Evolutionary conservation across 371 early-diverging fungal genomes (phyloP).

Genomic region (Paraphysoderma sedebokerense): DNA sequence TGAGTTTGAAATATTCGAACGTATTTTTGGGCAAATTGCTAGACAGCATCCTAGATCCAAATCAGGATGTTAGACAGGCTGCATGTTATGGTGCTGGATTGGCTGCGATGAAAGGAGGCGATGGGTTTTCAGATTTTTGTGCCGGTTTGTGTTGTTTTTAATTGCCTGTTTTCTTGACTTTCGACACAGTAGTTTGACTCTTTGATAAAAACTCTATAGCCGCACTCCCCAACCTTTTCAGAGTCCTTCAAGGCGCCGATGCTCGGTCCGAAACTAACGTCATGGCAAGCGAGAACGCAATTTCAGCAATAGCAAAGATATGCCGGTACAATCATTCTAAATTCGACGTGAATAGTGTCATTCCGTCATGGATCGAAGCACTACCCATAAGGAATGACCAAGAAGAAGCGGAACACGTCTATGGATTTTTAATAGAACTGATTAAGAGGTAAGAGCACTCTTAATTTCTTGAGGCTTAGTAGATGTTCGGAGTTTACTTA

Average conservation of each 20-base stretch:
- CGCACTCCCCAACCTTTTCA: slow-evolving; percentile 42
- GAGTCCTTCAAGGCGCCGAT: slow-evolving; percentile 39
- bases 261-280: slow-evolving; percentile 51
- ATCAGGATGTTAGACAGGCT: slow-evolving; percentile 70
- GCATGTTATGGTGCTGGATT: slow-evolving; percentile 84
- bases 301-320: slow-evolving; percentile 77
- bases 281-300: slow-evolving; percentile 74
- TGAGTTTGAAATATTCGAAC: slow-evolving; percentile 11
- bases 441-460: slow-evolving; percentile 19
- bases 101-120: slow-evolving; percentile 66
- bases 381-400: slow-evolving; percentile 74
- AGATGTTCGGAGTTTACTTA: slow-evolving; percentile 9
- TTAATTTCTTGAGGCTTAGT: not conserved
- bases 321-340: slow-evolving; percentile 3
- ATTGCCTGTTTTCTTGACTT: not conserved
- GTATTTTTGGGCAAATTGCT: not conserved
- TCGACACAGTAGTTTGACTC: slow-evolving; percentile 1
- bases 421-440: slow-evolving; percentile 59
- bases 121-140: slow-evolving; percentile 46
- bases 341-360: slow-evolving; percentile 35
- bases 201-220: slow-evolving; percentile 5
- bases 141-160: slow-evolving; percentile 10
- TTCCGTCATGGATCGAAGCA: slow-evolving; percentile 54
- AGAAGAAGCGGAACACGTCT: slow-evolving; percentile 60
- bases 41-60: not conserved